Conservation (phyloP, 2,329 filamentous ascomycete species). For the Blumeria hordei region DNA sequence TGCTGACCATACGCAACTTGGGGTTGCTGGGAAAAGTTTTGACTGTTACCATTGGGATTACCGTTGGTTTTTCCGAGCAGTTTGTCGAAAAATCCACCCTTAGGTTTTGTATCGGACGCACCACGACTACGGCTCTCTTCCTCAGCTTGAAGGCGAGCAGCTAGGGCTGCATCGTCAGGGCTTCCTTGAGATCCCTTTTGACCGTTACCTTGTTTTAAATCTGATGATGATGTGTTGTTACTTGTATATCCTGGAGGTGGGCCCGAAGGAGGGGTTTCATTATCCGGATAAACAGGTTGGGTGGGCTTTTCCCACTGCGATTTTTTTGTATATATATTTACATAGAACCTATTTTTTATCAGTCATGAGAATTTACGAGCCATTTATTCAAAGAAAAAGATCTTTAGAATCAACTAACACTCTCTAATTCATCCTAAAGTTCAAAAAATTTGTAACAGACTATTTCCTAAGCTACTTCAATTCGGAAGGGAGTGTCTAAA, state of each 20-base stretch:
- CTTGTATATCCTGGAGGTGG: slow-evolving; percentile 34
- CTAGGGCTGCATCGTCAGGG: slow-evolving; percentile 51
- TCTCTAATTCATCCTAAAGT: too few relatives aligned
- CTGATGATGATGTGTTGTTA: background rate
- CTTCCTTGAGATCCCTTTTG: background rate
- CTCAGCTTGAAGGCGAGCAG: slow-evolving; percentile 59
- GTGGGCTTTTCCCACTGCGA: slow-evolving; percentile 81
- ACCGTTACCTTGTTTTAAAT: background rate
- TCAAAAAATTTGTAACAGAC: too few relatives aligned
- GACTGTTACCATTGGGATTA: slow-evolving; percentile 4
- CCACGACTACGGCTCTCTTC: slow-evolving; percentile 38
- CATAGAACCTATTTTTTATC: slow-evolving; percentile 47
- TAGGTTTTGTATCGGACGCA: slow-evolving; percentile 1
- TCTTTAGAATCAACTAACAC: too few relatives aligned
- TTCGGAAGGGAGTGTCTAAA: too few relatives aligned
- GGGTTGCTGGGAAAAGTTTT: slow-evolving; percentile 12
- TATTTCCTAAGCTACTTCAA: too few relatives aligned
- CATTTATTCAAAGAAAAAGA: too few relatives aligned
- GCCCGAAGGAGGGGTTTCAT: slow-evolving; percentile 23
- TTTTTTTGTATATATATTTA: slow-evolving; percentile 67
- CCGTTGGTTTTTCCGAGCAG: background rate
- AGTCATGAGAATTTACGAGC: slow-evolving; percentile 4
- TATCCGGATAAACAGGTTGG: slow-evolving; percentile 36
- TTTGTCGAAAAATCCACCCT: slow-evolving; percentile 1
- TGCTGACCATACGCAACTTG: slow-evolving; percentile 9